Evolutionary conservation across 805 yeast genomes (phyloP).

Genomic region (Candida quercuum): DNA sequence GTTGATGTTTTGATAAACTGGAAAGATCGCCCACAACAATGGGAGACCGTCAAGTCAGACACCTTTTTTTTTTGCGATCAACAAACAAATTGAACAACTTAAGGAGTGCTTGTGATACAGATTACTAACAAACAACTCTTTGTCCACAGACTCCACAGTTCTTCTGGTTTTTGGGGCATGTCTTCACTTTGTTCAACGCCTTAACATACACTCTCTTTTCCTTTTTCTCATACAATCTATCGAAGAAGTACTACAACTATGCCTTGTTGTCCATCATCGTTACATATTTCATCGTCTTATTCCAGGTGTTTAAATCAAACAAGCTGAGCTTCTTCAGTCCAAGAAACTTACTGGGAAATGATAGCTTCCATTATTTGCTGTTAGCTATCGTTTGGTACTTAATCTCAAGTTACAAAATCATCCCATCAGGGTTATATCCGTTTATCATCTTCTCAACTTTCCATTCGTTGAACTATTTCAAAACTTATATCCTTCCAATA

Average conservation of each 20-base stretch:
- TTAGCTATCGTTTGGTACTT: conserved; percentile 38
- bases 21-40: too few relatives aligned
- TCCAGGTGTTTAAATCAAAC: conserved; percentile 48
- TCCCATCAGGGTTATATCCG: conserved; percentile 49
- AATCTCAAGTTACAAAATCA: conserved; percentile 34
- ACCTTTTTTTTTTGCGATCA: too few relatives aligned
- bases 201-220: conserved; percentile 34
- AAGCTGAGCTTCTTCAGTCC: conserved; percentile 24
- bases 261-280: conserved; percentile 46
- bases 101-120: too few relatives aligned
- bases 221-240: conserved; percentile 30
- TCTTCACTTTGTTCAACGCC: conserved; percentile 40
- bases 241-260: conserved; percentile 33
- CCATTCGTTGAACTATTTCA: conserved; percentile 58
- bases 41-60: background rate
- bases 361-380: conserved; percentile 58
- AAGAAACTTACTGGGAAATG: conserved; percentile 36
- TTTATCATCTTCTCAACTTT: conserved; percentile 59
- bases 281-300: conserved; percentile 60
- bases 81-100: too few relatives aligned
- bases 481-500: conserved; percentile 47
- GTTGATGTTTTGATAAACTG: too few relatives aligned
- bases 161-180: conserved; percentile 66
- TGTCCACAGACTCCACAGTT: conserved; percentile 56
- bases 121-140: conserved; percentile 10